phyloP scores from a whole-genome alignment of 495 filamentous ascomycete genomes.

The Neurospora cerealis region DNA sequence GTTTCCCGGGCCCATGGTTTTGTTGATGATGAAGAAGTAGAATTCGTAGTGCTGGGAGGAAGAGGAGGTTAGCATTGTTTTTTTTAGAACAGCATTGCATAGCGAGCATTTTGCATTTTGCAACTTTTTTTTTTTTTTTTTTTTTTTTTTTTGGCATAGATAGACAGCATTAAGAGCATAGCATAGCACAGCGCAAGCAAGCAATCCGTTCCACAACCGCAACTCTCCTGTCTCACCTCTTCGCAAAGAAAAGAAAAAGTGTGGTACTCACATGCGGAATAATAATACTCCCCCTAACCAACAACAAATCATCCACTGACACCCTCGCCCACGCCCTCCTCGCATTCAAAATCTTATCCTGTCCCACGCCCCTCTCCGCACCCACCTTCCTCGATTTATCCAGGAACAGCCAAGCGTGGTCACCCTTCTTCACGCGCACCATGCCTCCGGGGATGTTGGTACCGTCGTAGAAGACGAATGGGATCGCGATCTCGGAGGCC shows the following conservation, averaged over 20 bases:
- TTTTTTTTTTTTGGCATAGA: background rate
- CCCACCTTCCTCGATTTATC: slow-evolving; percentile 85
- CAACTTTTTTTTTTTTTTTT: no score
- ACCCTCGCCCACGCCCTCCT: slow-evolving; percentile 85
- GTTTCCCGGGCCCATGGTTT: slow-evolving; percentile 58
- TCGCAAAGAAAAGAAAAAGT: background rate
- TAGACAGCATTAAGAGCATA: background rate
- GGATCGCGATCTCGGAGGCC: slow-evolving; percentile 79
- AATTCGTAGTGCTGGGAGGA: slow-evolving; percentile 77
- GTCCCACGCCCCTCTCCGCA: slow-evolving; percentile 66
- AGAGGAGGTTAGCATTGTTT: slow-evolving; percentile 9
- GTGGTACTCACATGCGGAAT: slow-evolving; percentile 73
- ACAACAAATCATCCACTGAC: slow-evolving; percentile 91
- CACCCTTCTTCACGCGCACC: slow-evolving; percentile 84
- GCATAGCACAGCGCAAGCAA: background rate
- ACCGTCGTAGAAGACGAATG: slow-evolving; percentile 98
- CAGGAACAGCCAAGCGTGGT: slow-evolving; percentile 81
- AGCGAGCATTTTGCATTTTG: background rate
- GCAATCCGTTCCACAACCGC: background rate
- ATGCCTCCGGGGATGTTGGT: slow-evolving; percentile 80
- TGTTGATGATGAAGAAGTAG: slow-evolving; percentile 93
- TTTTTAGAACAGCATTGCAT: background rate
- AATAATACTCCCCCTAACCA: slow-evolving; percentile 86
- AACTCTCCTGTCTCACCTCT: background rate
- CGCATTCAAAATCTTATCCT: slow-evolving; percentile 48